Evolutionary conservation across 352 stramenopile genomes (phyloP).

Genomic region (Phytophthora podocarpi): DNA sequence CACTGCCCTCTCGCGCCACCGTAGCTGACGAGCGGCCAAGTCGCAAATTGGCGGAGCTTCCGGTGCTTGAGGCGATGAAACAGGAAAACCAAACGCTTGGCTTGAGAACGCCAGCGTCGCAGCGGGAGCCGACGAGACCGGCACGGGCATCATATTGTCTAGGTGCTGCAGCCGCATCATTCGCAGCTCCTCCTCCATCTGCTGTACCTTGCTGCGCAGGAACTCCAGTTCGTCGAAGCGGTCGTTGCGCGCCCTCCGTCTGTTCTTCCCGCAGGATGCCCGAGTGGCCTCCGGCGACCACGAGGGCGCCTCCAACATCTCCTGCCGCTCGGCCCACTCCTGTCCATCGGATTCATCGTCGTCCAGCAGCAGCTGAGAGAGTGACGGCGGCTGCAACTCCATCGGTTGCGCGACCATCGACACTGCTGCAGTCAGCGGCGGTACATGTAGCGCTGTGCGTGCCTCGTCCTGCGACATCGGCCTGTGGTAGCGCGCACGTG

Average conservation of each 20-base stretch:
- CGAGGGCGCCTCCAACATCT: slow-evolving; percentile 28
- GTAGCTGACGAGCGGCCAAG: slow-evolving; percentile 29
- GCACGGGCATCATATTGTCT: slow-evolving; percentile 9
- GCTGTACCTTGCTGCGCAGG: slow-evolving; percentile 36
- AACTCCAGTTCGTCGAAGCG: slow-evolving; percentile 39
- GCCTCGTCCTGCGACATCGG: slow-evolving; percentile 20
- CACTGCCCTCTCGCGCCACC: slow-evolving; percentile 28
- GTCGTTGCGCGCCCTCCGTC: slow-evolving; percentile 34
- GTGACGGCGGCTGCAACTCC: slow-evolving; percentile 2
- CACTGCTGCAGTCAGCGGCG: too few species aligned
- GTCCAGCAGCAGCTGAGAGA: slow-evolving; percentile 18
- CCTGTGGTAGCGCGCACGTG: background rate
- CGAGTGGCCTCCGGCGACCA: background rate
- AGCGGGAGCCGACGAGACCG: slow-evolving; percentile 14
- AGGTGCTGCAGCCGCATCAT: slow-evolving; percentile 20
- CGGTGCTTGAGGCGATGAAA: background rate
- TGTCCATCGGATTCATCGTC: slow-evolving; percentile 17
- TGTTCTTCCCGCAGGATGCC: slow-evolving; percentile 7
- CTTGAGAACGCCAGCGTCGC: slow-evolving; percentile 21
- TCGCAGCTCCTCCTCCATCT: slow-evolving; percentile 40
- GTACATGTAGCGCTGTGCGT: too few species aligned
- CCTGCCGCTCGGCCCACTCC: slow-evolving; percentile 9
- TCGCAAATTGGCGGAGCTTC: slow-evolving; percentile 24
- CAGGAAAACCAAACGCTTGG: slow-evolving; percentile 22
- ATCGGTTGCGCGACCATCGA: background rate